Evolutionary conservation across 371 early-diverging fungal species (phyloP), one percentile per base, ranked within the genome.

Genomic region (Rhizomucor pusillus): DNA sequence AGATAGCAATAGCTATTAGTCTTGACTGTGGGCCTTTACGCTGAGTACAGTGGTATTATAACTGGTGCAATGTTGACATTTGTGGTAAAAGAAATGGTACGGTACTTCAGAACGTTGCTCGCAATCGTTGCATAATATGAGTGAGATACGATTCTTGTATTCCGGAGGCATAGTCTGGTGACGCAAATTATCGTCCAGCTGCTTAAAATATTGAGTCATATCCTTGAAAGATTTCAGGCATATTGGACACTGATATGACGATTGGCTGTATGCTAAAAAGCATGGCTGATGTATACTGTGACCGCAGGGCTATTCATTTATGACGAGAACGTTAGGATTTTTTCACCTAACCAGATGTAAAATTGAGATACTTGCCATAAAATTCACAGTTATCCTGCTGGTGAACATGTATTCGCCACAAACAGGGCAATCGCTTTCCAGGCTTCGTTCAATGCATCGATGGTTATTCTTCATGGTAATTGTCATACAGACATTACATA

Each of bases 381-480:
- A 90, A 20, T 90, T 87, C 0, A 90, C 88, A 5, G 82, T 85
- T 6, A 85, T 83, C 1, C 87, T 88, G 35, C 85, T 84, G 0
- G 93, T 95, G 57, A 94, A 94, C 81, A 99, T 84, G 69, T 87
- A 90, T 65, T 99, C 99, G 34, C 94, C 93, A 71, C 99, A 99
- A 49, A 99, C 95, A 0, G 97, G 97, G 57, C 99, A 99, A 69
- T 95, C 92, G 47, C 86, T 81, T 56, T 95, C 93, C 35, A 96
- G 63, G 35, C 89, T 92, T 20, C 90, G 80, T 67, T 98, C 98
- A 43, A 95, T 93, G 59, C 98, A 98, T 48, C 84, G 82, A 74
- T 99, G 99, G 11, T 85, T 75, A 25, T 85, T 75, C 46, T 88
- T 79, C 53, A 90, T 79, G 4, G 61, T 53, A 5, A 89, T 86